phyloP scores from a whole-genome alignment of 1,284 basidiomycete genomes.

The Cutaneotrichosporon sp. region DNA sequence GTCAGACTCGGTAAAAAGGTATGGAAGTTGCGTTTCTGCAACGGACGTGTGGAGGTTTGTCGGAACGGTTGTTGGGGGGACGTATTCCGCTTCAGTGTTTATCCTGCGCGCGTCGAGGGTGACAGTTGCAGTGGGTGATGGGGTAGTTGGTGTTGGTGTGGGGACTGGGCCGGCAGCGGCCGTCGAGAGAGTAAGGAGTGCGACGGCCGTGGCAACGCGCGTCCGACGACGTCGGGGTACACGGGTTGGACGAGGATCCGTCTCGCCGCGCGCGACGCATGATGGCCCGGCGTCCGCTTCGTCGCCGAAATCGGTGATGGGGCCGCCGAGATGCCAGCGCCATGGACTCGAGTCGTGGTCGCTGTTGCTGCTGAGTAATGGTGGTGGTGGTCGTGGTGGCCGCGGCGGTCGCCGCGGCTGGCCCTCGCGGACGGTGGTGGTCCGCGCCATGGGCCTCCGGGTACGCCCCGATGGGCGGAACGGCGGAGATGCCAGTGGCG shows the following conservation, averaged over 20 bases:
- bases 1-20: conserved; percentile 24
- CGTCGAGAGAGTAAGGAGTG: background rate
- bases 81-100: background rate
- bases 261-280: too few relatives aligned
- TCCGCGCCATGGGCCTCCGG: too few relatives aligned
- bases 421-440: too few relatives aligned
- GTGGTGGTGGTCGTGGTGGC: conserved; percentile 5
- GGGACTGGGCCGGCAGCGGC: conserved; percentile 1
- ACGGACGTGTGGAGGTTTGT: background rate
- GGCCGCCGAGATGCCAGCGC: conserved; percentile 20
- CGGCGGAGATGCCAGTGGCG: too few relatives aligned
- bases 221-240: background rate
- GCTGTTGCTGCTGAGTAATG: background rate
- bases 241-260: background rate
- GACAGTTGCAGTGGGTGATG: background rate
- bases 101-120: conserved; percentile 4
- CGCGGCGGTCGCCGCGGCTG: conserved; percentile 1
- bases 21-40: conserved; percentile 30
- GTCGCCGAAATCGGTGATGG: conserved; percentile 22
- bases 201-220: conserved; percentile 2
- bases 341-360: conserved; percentile 3
- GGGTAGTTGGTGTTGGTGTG: background rate
- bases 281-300: too few relatives aligned
- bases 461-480: too few relatives aligned
- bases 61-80: background rate